phyloP scores from a whole-genome alignment of 345 rosid species.

The Brassica carinata region DNA sequence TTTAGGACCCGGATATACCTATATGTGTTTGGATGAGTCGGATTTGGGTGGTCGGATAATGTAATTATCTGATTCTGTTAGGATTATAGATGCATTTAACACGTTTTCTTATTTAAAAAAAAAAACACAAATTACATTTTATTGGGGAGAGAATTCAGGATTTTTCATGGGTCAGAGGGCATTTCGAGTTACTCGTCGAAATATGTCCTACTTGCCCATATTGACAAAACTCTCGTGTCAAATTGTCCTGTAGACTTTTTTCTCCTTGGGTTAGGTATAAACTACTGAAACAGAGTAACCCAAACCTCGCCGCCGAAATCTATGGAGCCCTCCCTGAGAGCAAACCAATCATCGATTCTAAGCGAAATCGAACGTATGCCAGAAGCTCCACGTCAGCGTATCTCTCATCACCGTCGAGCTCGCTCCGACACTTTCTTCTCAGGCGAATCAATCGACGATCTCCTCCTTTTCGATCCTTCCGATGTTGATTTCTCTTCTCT shows the following conservation, averaged over 20 bases:
- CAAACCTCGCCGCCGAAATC: conserved; percentile 11
- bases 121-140: too few relatives aligned
- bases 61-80: too few relatives aligned
- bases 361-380: conserved; percentile 67
- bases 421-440: conserved; percentile 91
- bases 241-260: background rate
- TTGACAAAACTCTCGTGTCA: background rate
- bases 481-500: conserved; percentile 81
- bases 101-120: too few relatives aligned
- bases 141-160: too few relatives aligned
- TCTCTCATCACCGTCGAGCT: conserved; percentile 81
- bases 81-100: too few relatives aligned
- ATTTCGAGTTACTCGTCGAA: too few relatives aligned
- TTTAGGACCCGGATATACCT: too few relatives aligned
- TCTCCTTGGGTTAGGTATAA: background rate
- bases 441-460: conserved; percentile 68
- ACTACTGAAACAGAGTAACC: background rate
- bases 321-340: conserved; percentile 20
- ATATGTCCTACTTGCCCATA: background rate
- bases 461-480: conserved; percentile 79
- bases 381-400: conserved; percentile 55
- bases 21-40: too few relatives aligned
- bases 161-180: too few relatives aligned
- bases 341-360: conserved; percentile 18
- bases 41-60: too few relatives aligned